These are phyloP conservation scores for Jatropha multifida DNA, from an alignment of 441 rosid species.

Conservation along the genomic window DNA sequence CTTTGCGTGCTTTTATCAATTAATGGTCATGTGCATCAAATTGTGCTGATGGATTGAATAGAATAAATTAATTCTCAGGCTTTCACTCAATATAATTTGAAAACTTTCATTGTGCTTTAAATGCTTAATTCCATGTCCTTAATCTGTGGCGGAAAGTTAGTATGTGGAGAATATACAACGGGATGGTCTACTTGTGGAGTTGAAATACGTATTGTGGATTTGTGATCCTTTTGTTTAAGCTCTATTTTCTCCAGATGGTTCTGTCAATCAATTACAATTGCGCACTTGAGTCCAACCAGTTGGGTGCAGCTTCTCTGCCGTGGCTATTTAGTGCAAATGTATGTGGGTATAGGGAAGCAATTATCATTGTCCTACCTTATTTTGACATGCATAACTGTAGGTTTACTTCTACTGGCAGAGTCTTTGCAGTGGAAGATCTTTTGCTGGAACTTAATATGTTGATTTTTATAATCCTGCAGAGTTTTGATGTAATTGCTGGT, in stretches of 20 bases:
- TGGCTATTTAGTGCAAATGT: constrained; percentile 1
- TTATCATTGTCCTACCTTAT: neutral
- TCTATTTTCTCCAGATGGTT: neutral
- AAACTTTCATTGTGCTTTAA: neutral
- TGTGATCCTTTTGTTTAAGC: neutral
- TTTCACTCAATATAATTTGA: neutral
- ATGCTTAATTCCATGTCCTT: neutral
- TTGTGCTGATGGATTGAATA: neutral
- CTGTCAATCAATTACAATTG: neutral
- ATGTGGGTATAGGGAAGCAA: neutral
- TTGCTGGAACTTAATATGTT: neutral
- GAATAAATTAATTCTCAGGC: neutral
- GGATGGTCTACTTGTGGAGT: neutral
- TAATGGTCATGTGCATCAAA: neutral
- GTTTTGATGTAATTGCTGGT: constrained; percentile 3
- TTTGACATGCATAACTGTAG: neutral
- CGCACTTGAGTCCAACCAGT: neutral
- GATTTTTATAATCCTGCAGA: neutral
- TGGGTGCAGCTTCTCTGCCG: neutral
- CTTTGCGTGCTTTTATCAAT: neutral
- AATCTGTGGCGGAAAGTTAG: neutral
- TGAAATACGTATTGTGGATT: neutral
- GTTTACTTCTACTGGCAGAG: neutral
- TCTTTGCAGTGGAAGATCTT: neutral
- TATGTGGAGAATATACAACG: neutral